These are phyloP conservation scores for Plasmodium gaboni DNA, from an alignment of 169 alveolate genomes.

Conservation along the genomic window DNA sequence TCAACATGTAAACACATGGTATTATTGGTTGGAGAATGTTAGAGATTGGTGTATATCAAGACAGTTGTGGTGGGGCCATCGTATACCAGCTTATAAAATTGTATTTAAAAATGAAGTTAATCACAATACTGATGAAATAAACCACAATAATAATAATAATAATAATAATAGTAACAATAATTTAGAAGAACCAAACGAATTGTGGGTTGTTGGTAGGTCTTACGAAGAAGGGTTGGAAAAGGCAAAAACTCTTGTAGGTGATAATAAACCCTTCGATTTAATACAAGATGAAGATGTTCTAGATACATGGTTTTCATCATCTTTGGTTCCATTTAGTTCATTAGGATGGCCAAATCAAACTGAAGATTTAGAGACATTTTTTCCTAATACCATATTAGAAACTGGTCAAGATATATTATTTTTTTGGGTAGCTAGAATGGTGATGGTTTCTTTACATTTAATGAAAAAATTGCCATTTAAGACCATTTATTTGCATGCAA, in stretches of 20 bases:
- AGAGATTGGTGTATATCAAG: constrained; percentile 99
- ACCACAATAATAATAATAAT: not conserved
- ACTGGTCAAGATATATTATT: constrained; percentile 99
- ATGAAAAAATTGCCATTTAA: constrained; percentile 97
- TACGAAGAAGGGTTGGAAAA: constrained; percentile 92
- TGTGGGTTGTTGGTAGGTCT: constrained; percentile 93
- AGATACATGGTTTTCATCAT: constrained; percentile 99
- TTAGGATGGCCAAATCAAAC: constrained; percentile 98
- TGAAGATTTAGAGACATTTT: constrained; percentile 94
- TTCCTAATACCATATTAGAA: constrained; percentile 97
- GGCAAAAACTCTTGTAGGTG: constrained; percentile 90
- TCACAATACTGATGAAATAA: not conserved
- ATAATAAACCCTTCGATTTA: constrained; percentile 87
- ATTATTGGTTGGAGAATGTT: constrained; percentile 97
- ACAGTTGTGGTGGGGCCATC: constrained; percentile 99
- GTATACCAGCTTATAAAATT: constrained; percentile 98
- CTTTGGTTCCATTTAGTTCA: constrained; percentile 98
- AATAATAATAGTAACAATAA: not conserved
- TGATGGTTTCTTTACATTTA: constrained; percentile 96
- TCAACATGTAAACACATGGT: constrained; percentile 96
- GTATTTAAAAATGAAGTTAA: constrained; percentile 58
- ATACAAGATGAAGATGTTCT: constrained; percentile 99
- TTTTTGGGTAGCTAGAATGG: constrained; percentile 99
- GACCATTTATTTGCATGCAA: constrained; percentile 98
- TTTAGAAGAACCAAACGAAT: constrained; percentile 81